A percentile compares a stretch with the other conserved stretches of the same genome.
These are phyloP conservation scores for Sphagnum fallax DNA, from an alignment of 228 moss, liverwort and hornwort species.

Conservation along the genomic window DNA sequence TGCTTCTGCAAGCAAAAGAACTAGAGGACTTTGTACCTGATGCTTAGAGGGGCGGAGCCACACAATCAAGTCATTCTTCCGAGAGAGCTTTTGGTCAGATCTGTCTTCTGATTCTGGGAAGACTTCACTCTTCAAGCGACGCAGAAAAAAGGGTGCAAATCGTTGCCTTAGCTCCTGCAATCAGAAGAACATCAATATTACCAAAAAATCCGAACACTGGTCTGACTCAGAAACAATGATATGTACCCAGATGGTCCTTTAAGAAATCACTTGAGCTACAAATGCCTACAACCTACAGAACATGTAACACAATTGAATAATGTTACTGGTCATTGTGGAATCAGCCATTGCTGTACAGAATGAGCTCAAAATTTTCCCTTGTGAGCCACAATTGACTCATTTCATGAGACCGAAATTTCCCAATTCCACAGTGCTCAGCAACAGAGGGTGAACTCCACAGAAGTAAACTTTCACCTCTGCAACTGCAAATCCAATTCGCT, in stretches of 20 bases:
- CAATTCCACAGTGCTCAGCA: neutral
- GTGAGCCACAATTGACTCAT: neutral
- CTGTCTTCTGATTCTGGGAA: conserved; percentile 67
- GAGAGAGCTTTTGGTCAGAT: conserved; percentile 62
- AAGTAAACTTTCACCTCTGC: conserved; percentile 56
- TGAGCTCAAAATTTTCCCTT: no score
- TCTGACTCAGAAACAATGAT: neutral
- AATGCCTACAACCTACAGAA: no score
- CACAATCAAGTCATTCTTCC: conserved; percentile 89
- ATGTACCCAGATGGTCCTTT: neutral
- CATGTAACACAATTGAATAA: no score
- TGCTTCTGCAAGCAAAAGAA: neutral
- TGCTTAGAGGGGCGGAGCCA: conserved; percentile 74
- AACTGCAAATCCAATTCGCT: conserved; percentile 75
- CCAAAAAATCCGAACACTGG: neutral
- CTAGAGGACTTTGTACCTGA: conserved; percentile 40
- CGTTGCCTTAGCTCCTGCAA: conserved; percentile 80
- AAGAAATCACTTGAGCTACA: neutral
- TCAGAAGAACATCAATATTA: neutral
- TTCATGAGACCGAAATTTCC: neutral
- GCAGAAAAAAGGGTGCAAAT: conserved; percentile 78
- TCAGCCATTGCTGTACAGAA: no score
- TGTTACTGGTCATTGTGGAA: no score
- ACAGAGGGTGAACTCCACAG: neutral
- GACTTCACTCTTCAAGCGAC: conserved; percentile 91